A percentile compares a stretch with the other conserved stretches of the same genome.
phyloP scores from a whole-genome alignment of 805 yeast species.

The Teunomyces atbi region DNA sequence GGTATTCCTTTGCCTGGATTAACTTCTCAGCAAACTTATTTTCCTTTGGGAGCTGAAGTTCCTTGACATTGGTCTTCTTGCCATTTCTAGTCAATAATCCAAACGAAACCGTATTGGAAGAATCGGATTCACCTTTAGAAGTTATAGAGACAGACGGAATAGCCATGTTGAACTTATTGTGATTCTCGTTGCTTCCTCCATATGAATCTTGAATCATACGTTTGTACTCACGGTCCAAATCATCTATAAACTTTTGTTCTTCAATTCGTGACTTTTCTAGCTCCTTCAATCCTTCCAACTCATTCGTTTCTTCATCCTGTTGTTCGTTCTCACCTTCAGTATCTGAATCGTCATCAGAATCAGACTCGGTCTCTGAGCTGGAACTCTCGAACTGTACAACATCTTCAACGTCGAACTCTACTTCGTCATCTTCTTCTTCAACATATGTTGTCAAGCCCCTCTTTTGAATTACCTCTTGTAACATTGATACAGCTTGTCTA shows the following conservation, averaged over 20 bases:
- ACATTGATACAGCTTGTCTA: conserved; percentile 41
- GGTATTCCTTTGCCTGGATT: conserved; percentile 48
- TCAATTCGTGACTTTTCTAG: conserved; percentile 4
- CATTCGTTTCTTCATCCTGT: conserved; percentile 16
- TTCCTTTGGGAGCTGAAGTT: conserved; percentile 51
- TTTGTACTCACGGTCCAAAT: conserved; percentile 57
- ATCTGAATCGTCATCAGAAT: conserved; percentile 13
- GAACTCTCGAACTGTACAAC: conserved; percentile 12
- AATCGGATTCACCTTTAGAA: not conserved
- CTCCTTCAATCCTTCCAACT: conserved; percentile 7
- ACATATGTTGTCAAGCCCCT: conserved; percentile 5
- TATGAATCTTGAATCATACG: conserved; percentile 52
- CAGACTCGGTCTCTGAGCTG: conserved; percentile 9
- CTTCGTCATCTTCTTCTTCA: conserved; percentile 16
- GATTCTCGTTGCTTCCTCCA: conserved; percentile 25
- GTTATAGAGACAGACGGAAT: conserved; percentile 13
- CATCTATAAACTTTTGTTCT: conserved; percentile 38
- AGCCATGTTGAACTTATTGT: conserved; percentile 25
- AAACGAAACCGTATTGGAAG: conserved; percentile 37
- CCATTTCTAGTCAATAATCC: conserved; percentile 57
- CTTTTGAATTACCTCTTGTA: conserved; percentile 30
- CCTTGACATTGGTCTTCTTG: conserved; percentile 41
- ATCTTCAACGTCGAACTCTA: conserved; percentile 10
- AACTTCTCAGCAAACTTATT: conserved; percentile 55
- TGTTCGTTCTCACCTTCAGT: conserved; percentile 10